phyloP scores from a whole-genome alignment of 192 early-diverging fungal genomes.

The Entrophospora sp. region DNA sequence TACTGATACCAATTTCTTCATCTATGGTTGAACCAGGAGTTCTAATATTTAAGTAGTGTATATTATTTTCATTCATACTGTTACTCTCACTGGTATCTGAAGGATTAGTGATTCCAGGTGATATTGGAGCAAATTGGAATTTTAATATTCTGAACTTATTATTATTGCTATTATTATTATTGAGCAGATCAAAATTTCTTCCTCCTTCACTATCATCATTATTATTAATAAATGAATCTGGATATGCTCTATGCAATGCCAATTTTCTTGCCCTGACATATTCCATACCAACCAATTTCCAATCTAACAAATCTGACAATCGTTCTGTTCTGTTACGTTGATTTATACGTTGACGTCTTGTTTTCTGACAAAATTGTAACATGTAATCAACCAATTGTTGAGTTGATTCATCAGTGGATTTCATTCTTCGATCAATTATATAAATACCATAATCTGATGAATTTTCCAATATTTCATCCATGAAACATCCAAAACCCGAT shows the following conservation, averaged over 20 bases:
- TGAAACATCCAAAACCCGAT: constrained; percentile 95
- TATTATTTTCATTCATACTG: too few species aligned
- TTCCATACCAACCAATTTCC: constrained; percentile 97
- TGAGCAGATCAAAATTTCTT: too few species aligned
- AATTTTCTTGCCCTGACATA: constrained; percentile 97
- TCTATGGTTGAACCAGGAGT: too few species aligned
- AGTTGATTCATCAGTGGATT: constrained; percentile 84
- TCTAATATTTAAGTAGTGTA: too few species aligned
- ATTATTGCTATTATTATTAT: too few species aligned
- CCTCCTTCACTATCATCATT: too few species aligned
- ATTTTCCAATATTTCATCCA: constrained; percentile 94
- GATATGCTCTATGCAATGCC: constrained; percentile 81
- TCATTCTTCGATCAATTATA: constrained; percentile 89
- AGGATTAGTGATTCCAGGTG: too few species aligned
- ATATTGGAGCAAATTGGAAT: too few species aligned
- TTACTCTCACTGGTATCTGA: too few species aligned
- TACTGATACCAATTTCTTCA: too few species aligned
- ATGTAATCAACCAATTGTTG: constrained; percentile 81
- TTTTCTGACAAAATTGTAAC: constrained; percentile 91
- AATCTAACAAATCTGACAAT: constrained; percentile 91
- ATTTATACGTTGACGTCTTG: constrained; percentile 95
- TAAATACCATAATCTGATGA: constrained; percentile 96
- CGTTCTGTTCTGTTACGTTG: constrained; percentile 96
- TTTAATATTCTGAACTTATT: too few species aligned
- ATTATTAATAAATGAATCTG: constrained; percentile 74